Conservation (phyloP, 2,329 filamentous ascomycete genomes). For the Fusarium torulosum region DNA sequence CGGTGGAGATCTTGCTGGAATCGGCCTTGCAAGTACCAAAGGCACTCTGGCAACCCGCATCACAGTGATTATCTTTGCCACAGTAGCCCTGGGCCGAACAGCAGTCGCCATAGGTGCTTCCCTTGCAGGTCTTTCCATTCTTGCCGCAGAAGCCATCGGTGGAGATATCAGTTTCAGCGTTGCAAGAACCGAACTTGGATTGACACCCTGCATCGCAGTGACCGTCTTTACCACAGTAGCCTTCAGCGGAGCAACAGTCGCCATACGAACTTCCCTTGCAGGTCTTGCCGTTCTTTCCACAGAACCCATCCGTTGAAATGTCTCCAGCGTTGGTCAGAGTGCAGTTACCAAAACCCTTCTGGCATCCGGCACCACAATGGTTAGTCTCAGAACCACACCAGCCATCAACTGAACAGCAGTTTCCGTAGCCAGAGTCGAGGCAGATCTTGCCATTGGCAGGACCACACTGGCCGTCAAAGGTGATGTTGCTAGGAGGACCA, state of each 20-base stretch:
- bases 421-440: neutral
- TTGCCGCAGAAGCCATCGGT: neutral
- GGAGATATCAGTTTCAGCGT: neutral
- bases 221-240: neutral
- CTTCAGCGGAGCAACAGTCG: neutral
- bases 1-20: neutral
- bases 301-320: constrained; percentile 8
- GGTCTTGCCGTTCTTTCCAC: constrained; percentile 10
- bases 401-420: neutral
- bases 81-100: neutral
- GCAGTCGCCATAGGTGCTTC: neutral
- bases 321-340: neutral
- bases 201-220: constrained; percentile 9
- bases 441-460: constrained; percentile 9
- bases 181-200: constrained; percentile 1
- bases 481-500: constrained; percentile 11
- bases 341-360: constrained; percentile 8
- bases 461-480: constrained; percentile 1
- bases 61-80: neutral
- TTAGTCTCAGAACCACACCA: neutral
- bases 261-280: constrained; percentile 16
- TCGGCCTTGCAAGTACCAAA: constrained; percentile 1
- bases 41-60: neutral
- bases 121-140: constrained; percentile 7
- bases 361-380: constrained; percentile 7